A percentile compares a stretch with the other conserved stretches of the same genome.
Conservation (phyloP, 2,329 filamentous ascomycete species). For the Clarireedia hainanense region DNA sequence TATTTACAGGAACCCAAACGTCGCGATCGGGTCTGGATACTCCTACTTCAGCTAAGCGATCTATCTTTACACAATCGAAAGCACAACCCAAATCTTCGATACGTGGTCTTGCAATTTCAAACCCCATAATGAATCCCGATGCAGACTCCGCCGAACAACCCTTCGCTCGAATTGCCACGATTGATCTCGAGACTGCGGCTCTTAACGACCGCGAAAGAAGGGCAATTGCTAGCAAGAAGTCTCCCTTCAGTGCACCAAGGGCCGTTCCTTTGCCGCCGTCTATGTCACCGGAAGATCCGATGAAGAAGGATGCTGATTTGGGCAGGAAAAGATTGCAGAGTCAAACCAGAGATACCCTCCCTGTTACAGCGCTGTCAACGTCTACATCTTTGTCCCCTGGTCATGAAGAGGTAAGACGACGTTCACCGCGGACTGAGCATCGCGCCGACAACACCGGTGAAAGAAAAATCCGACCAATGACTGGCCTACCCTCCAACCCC, state of each 20-base stretch:
- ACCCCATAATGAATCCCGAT: constrained; percentile 19
- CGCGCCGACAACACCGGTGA: constrained; percentile 15
- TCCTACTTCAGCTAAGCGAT: constrained; percentile 18
- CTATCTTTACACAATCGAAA: no score
- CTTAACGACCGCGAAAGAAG: constrained; percentile 26
- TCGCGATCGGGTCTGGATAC: not conserved
- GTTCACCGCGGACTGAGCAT: constrained; percentile 24
- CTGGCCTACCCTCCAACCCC: constrained; percentile 25
- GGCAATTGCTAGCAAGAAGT: constrained; percentile 18
- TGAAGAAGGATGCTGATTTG: constrained; percentile 17
- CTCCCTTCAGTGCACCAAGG: constrained; percentile 18
- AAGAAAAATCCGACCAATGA: constrained; percentile 13
- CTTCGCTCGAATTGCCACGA: constrained; percentile 26
- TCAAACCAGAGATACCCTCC: constrained; percentile 9
- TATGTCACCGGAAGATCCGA: constrained; percentile 15
- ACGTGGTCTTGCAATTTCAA: constrained; percentile 25
- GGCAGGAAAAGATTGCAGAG: constrained; percentile 18
- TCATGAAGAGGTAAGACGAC: constrained; percentile 25
- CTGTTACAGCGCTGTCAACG: constrained; percentile 22
- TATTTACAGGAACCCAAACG: constrained; percentile 2
- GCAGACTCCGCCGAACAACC: constrained; percentile 12
- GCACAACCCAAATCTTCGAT: constrained; percentile 19
- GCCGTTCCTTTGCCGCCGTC: constrained; percentile 19
- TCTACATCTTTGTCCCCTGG: constrained; percentile 28
- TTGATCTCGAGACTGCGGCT: constrained; percentile 27